Base-by-base conservation (phyloP, 1,284 basidiomycete species). In the Malassezia globosa region DNA sequence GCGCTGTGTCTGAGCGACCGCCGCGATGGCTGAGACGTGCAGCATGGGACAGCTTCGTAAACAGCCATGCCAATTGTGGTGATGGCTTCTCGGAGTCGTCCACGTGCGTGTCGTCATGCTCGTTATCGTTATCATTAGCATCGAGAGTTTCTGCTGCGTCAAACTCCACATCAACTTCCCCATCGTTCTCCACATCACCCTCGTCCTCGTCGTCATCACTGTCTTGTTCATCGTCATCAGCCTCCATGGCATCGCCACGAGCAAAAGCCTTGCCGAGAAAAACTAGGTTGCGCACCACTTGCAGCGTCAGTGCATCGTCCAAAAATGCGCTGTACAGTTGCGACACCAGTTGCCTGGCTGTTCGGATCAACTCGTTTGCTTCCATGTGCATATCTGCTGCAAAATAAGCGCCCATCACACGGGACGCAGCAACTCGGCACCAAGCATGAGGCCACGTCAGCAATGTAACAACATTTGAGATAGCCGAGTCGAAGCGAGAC, bases 251-350 rank as follows among this genome's bases (percentile, higher is more conserved):
- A 13, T 29, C 48, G 25, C 29, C 41, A 29, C 3, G 54, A 44
- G 62, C 64, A 55, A 69, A 61, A 3, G 37, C 53, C 73, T 87
- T 88, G 24, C 85, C 85, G 25, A 94, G 76, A 66, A 84, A 94
- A 65, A 94, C 88, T 13, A 97, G 73, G 59, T 96, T 89, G 76
- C 95, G 96, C 64, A 95, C 87, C 13, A 88, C 76, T 73, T 96
- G 87, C 55, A 94, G 73, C 46, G 83, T 79, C 14, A 92, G 76
- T 4, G 79, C 73, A 33, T 82, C 82, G 60, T 89, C 86, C 33
- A 96, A 74, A 58, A 84, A 78, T 10, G 81, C 77, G 61, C 88
- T 88, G 71, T 83, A 83, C 52, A 97, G 78, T 70, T 96, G 82
- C 39, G 82, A 72, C 47, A 81, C 84, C 26, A 84, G 74, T 71